Evolutionary conservation across 2,329 filamentous ascomycete species (phyloP).

Genomic region (Penicillium griseofulvum): DNA sequence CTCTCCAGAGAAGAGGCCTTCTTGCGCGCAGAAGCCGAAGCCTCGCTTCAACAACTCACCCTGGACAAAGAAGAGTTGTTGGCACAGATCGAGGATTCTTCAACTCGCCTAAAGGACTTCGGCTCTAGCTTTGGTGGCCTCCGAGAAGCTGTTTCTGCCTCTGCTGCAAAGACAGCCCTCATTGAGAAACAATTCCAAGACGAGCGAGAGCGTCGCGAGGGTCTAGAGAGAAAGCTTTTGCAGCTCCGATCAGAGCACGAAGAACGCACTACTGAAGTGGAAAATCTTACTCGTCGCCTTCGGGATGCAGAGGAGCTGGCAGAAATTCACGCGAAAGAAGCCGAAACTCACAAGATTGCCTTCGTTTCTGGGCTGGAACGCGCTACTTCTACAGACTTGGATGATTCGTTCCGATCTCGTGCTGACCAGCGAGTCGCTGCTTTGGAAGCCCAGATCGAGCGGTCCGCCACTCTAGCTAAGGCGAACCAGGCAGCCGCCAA

Average conservation of each 20-base stretch:
- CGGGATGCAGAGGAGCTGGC: constrained; percentile 84
- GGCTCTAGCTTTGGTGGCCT: constrained; percentile 70
- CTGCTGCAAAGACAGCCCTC: constrained; percentile 70
- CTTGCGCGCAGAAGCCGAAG: constrained; percentile 71
- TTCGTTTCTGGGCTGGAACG: constrained; percentile 80
- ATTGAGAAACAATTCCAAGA: constrained; percentile 76
- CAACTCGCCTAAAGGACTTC: constrained; percentile 67
- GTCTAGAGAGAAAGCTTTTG: constrained; percentile 70
- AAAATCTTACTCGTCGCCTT: constrained; percentile 68
- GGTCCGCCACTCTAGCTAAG: constrained; percentile 75
- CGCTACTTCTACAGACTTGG: constrained; percentile 51
- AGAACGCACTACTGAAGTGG: constrained; percentile 72
- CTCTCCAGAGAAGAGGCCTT: constrained; percentile 77
- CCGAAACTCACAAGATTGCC: constrained; percentile 76
- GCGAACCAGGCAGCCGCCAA: constrained; percentile 90
- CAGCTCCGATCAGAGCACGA: constrained; percentile 82
- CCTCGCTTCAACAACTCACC: constrained; percentile 69
- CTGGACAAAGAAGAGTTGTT: constrained; percentile 82
- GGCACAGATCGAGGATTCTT: constrained; percentile 64
- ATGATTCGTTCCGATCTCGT: constrained; percentile 36
- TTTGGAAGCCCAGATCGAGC: constrained; percentile 74
- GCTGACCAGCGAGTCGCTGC: constrained; percentile 61
- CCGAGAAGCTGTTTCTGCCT: constrained; percentile 73
- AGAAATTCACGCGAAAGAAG: constrained; percentile 83
- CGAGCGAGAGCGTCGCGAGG: constrained; percentile 72